Conservation (phyloP, 1,284 basidiomycete species). For the Microbotryomycetes sp. region DNA sequence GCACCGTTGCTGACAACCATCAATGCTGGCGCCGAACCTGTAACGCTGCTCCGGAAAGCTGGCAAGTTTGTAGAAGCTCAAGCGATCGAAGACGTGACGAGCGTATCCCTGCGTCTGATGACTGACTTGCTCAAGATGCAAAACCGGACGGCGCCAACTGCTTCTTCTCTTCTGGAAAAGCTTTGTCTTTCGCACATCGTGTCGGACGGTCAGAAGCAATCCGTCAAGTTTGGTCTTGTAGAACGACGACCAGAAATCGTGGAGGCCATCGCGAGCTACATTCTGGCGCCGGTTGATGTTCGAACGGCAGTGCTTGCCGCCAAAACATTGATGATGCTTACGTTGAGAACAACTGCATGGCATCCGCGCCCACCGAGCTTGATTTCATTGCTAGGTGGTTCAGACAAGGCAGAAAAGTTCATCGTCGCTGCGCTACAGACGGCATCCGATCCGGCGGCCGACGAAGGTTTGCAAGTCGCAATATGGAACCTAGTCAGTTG, state of each 20-base stretch:
- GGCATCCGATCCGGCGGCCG: slow-evolving; percentile 49
- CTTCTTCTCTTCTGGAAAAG: slow-evolving; percentile 63
- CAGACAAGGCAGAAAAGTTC: slow-evolving; percentile 35
- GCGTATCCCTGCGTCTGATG: slow-evolving; percentile 56
- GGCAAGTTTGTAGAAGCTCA: slow-evolving; percentile 62
- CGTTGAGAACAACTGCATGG: neutral
- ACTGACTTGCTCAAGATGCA: slow-evolving; percentile 59
- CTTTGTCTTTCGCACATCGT: slow-evolving; percentile 21
- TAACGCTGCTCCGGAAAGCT: slow-evolving; percentile 54
- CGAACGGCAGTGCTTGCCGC: slow-evolving; percentile 14
- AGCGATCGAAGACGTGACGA: slow-evolving; percentile 59
- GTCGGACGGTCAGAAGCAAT: neutral
- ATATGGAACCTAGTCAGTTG: slow-evolving; percentile 55
- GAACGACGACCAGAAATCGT: slow-evolving; percentile 10
- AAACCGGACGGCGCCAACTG: slow-evolving; percentile 37
- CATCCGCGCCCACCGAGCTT: slow-evolving; percentile 18
- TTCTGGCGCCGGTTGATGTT: slow-evolving; percentile 13
- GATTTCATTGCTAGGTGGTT: slow-evolving; percentile 38
- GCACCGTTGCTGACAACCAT: slow-evolving; percentile 65
- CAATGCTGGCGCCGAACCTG: slow-evolving; percentile 53
- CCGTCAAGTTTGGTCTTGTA: neutral
- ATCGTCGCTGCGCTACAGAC: slow-evolving; percentile 33
- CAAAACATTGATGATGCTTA: slow-evolving; percentile 13
- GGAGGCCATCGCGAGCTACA: slow-evolving; percentile 11
- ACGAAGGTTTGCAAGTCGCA: slow-evolving; percentile 57